Base-by-base conservation (phyloP, 2,329 filamentous ascomycete species). In the Pseudogymnoascus sp. region DNA sequence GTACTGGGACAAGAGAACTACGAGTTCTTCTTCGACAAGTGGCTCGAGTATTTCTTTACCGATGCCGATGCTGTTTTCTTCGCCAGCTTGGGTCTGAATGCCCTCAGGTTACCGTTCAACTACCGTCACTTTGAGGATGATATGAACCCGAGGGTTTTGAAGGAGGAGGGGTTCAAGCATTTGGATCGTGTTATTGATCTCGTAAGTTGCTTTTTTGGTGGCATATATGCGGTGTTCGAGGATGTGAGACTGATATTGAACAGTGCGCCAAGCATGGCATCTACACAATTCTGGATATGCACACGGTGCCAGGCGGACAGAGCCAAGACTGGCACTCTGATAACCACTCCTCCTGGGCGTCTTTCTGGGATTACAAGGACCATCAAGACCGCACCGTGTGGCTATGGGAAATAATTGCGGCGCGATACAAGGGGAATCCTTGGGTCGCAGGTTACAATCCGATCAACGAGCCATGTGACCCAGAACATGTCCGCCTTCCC, bases 281-380 rank as follows among this genome's bases (percentile, higher is more conserved):
- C 41, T 81, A 81, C 66, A 80, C 76, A 1, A 80, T 80, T 61
- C 70, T 82, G 0, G 79, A 81, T 66, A 72, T 81, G 67, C 79
- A 81, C 62, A 73, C 78, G 12, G 73, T 75, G 0, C 78, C 79
- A 2, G 79, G 79, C 8, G 77, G 78, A 4, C 78, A 81, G 67
- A 80, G 80, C 64, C 74, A 72, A 26, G 79, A 79, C 65, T 81
- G 79, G 79, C 79, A 81, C 66, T 75, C 76, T 4, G 79, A 81
- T 61, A 80, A 78, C 61, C 69, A 72, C 1, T 76, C 76, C 3
- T 75, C 72, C 61, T 74, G 77, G 63, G 78, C 78, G 1, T 73
- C 75, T 0, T 81, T 81, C 66, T 81, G 79, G 79, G 78, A 80
- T 26, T 75, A 77, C 67, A 78, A 77, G 64, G 78, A 80, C 61